Evolutionary conservation across 805 yeast genomes (phyloP).

Genomic region (Saccharomycopsis selenospora): DNA sequence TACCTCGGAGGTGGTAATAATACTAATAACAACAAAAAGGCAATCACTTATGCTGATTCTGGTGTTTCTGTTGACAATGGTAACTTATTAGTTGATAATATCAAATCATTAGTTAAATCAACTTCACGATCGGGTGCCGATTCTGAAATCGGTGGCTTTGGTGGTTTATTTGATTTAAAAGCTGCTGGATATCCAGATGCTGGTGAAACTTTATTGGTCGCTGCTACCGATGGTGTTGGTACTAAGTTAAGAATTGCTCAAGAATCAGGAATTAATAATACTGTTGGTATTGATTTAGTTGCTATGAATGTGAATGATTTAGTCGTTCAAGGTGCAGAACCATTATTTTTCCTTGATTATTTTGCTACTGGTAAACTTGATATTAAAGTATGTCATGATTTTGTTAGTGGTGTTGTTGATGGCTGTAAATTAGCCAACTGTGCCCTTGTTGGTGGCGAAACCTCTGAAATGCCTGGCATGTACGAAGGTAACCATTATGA

Average conservation of each 20-base stretch:
- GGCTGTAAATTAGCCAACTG: constrained; percentile 95
- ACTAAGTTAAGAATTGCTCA: constrained; percentile 95
- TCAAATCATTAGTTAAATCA: constrained; percentile 83
- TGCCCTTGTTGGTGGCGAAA: constrained; percentile 98
- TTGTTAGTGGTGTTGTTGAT: constrained; percentile 91
- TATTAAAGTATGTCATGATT: constrained; percentile 72
- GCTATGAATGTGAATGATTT: constrained; percentile 99
- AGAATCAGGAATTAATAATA: constrained; percentile 76
- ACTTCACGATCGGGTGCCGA: constrained; percentile 96
- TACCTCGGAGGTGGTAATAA: constrained; percentile 23
- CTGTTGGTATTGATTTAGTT: constrained; percentile 98
- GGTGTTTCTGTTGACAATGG: constrained; percentile 99
- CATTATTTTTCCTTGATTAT: constrained; percentile 89
- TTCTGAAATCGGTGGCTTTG: constrained; percentile 97
- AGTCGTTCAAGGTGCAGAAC: constrained; percentile 99
- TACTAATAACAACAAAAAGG: constrained; percentile 26
- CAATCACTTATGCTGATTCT: constrained; percentile 85
- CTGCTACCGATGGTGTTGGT: constrained; percentile 99
- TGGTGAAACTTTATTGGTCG: constrained; percentile 76
- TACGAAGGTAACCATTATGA: constrained; percentile 93
- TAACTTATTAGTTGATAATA: constrained; percentile 79
- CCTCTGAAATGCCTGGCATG: constrained; percentile 99
- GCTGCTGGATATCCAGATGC: constrained; percentile 77
- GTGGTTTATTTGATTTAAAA: constrained; percentile 88
- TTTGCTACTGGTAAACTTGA: constrained; percentile 93